phyloP scores from a whole-genome alignment of 352 stramenopile genomes.

The Pythium scleroteichum region DNA sequence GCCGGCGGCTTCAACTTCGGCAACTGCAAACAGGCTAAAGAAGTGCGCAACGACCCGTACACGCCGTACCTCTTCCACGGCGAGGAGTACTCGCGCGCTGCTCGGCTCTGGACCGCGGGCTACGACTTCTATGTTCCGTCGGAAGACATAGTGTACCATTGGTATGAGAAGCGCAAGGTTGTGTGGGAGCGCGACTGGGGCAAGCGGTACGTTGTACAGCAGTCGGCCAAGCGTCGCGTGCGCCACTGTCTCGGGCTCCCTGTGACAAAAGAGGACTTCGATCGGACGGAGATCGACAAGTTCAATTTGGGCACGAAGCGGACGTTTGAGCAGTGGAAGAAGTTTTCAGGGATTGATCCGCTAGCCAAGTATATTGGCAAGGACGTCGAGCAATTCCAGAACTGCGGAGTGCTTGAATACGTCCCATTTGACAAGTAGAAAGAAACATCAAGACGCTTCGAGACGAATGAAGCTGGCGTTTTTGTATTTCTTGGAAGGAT shows the following conservation, averaged over 20 bases:
- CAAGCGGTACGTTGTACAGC: conserved; percentile 64
- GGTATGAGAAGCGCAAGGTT: conserved; percentile 82
- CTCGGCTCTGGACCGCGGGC: conserved; percentile 72
- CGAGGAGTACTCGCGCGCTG: conserved; percentile 80
- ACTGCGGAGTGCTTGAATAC: conserved; percentile 68
- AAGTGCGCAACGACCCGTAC: conserved; percentile 79
- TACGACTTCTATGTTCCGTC: conserved; percentile 83
- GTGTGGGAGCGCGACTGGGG: conserved; percentile 83
- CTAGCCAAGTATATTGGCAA: conserved; percentile 54
- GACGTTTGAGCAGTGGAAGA: conserved; percentile 74
- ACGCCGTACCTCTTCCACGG: conserved; percentile 81
- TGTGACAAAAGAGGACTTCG: conserved; percentile 67
- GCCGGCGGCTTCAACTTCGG: conserved; percentile 85
- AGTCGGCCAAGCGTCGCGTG: conserved; percentile 72
- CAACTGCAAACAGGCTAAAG: conserved; percentile 62
- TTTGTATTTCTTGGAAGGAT: too few species aligned
- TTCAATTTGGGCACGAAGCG: conserved; percentile 73
- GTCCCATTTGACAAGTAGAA: conserved; percentile 49
- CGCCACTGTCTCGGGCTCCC: conserved; percentile 61
- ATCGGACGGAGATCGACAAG: conserved; percentile 69
- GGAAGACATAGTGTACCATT: conserved; percentile 77
- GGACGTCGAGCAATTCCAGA: conserved; percentile 67
- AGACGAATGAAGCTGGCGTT: neutral
- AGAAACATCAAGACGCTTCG: neutral
- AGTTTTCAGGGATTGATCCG: conserved; percentile 81